Evolutionary conservation across 2,329 filamentous ascomycete genomes (phyloP), one percentile per base, ranked within the genome.

Genomic region (Stachybotrys chartarum): DNA sequence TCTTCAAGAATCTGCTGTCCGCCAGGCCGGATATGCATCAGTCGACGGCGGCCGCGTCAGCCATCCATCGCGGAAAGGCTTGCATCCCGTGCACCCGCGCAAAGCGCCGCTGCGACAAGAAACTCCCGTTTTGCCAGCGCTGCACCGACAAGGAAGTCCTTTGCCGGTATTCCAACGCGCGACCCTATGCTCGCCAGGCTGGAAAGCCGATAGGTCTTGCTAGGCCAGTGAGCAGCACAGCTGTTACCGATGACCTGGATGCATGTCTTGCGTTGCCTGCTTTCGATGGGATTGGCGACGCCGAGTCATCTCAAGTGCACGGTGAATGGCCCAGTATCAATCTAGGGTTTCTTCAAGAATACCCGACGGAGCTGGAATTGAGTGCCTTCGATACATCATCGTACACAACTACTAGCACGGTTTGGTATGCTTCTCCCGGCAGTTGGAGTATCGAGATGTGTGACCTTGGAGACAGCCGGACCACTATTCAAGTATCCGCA

Each of bases 91-190:
- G 71, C 58, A 67, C 70, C 16, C 65, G 60, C 47, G 64, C 70
- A 6, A 74, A 74, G 57, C 65, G 72, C 12, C 67, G 69, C 52
- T 74, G 71, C 57, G 68, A 68, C 54, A 72, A 72, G 56, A 58
- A 63, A 10, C 56, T 66, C 1, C 70, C 70, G 3, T 53, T 61
- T 3, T 73, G 70, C 47, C 64, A 63, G 52, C 63, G 70, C 18
- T 72, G 70, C 44, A 48, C 58, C n/a, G 57, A 63, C 44, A 66
- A 61, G 6, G 30, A 54, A 17, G 66, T 65, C 56, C 54, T 59
- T n/a, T 67, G 66, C 47, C 62, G 60, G 14, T 46, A 45, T 11
- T 5, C 42, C 3, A 56, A 49, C 1, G 30, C n/a, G 17, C 56
- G 54, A 4, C 56, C 50, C 12, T 60, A 60, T 46, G 49, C 54